phyloP scores from a whole-genome alignment of 2,329 filamentous ascomycete species.

The Microdochium trichocladiopsis region DNA sequence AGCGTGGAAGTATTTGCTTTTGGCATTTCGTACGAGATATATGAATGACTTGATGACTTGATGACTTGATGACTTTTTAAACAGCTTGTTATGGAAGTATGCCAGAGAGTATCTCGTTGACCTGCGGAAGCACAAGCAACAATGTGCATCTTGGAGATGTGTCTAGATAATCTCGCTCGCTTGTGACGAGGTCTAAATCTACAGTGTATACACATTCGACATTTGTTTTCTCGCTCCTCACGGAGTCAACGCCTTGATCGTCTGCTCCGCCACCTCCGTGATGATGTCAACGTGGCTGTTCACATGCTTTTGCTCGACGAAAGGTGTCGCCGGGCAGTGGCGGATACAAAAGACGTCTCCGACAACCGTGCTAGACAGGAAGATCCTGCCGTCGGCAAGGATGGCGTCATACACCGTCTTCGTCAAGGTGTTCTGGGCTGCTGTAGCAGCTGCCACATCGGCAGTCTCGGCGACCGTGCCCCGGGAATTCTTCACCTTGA shows the following conservation, averaged over 20 bases:
- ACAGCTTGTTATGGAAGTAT: too few relatives aligned
- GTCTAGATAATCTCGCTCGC: too few relatives aligned
- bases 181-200: too few relatives aligned
- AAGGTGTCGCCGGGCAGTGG: slow-evolving; percentile 66
- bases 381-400: slow-evolving; percentile 70
- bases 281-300: slow-evolving; percentile 68
- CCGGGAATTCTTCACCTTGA: slow-evolving; percentile 56
- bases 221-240: background rate
- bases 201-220: slow-evolving; percentile 1
- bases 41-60: too few relatives aligned
- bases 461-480: slow-evolving; percentile 26
- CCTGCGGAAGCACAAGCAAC: too few relatives aligned
- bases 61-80: too few relatives aligned
- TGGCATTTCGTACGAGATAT: too few relatives aligned
- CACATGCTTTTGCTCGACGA: slow-evolving; percentile 67
- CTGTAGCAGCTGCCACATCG: slow-evolving; percentile 13
- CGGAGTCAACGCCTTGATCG: slow-evolving; percentile 22
- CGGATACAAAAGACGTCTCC: slow-evolving; percentile 71
- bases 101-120: too few relatives aligned
- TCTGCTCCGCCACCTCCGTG: slow-evolving; percentile 54
- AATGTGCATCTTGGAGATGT: background rate
- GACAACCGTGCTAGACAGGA: slow-evolving; percentile 71
- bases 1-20: too few relatives aligned
- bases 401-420: slow-evolving; percentile 69
- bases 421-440: slow-evolving; percentile 60